phyloP scores from a whole-genome alignment of 345 rosid species.

The Anastatica hierochuntica region DNA sequence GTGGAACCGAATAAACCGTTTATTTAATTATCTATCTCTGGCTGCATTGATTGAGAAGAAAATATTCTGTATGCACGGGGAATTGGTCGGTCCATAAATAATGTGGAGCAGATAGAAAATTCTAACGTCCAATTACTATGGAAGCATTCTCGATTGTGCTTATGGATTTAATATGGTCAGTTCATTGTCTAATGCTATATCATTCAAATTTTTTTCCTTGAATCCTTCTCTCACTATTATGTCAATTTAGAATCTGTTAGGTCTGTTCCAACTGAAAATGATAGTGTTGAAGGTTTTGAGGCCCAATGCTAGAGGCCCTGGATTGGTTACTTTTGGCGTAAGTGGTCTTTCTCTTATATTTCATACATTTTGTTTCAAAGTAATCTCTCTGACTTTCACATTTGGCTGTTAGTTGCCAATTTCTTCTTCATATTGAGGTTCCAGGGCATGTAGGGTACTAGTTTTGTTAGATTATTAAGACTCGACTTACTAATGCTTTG shows the following conservation, averaged over 20 bases:
- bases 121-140: conserved; percentile 95
- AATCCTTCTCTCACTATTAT: conserved; percentile 8
- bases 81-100: conserved; percentile 95
- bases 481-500: no score
- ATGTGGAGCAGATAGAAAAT: conserved; percentile 91
- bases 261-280: conserved; percentile 99
- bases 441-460: no score
- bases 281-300: conserved; percentile 98
- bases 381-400: background rate
- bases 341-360: conserved; percentile 24
- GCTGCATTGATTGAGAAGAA: conserved; percentile 95
- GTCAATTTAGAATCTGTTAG: conserved; percentile 32
- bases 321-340: conserved; percentile 96
- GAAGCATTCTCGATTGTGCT: conserved; percentile 95
- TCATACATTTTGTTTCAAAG: background rate
- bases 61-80: conserved; percentile 99
- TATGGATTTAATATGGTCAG: conserved; percentile 92
- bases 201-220: background rate
- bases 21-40: conserved; percentile 94
- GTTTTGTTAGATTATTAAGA: no score
- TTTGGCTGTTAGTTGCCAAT: background rate
- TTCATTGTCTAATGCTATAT: conserved; percentile 16
- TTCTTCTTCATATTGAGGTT: no score
- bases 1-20: conserved; percentile 95
- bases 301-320: conserved; percentile 99